Percentiles rank a stretch among this genome's conserved stretches.
Conservation (phyloP, 768 basidiomycete genomes). For the Lentinula sp. region DNA sequence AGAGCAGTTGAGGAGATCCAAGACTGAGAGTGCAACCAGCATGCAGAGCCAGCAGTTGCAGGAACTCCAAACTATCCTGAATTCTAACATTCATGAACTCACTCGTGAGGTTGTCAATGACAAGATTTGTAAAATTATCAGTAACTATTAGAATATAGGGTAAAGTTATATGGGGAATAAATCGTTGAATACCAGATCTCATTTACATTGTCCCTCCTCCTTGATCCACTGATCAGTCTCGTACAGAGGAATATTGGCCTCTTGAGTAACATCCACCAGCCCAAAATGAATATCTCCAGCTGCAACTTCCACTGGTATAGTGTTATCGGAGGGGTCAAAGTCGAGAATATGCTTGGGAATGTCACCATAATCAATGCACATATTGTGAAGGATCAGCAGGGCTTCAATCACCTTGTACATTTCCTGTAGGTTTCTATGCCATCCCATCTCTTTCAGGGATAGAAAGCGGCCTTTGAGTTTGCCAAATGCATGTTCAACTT, state of each 20-base stretch:
- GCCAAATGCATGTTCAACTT: conserved; percentile 20
- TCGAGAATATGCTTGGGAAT: background rate
- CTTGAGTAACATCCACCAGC: background rate
- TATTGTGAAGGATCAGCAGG: conserved; percentile 13
- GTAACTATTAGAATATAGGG: background rate
- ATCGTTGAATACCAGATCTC: conserved; percentile 7
- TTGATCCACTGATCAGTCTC: conserved; percentile 9
- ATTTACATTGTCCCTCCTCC: background rate
- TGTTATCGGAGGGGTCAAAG: background rate
- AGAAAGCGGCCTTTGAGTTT: conserved; percentile 18
- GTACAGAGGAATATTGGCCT: background rate
- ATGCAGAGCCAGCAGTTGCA: background rate
- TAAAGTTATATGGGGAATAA: background rate
- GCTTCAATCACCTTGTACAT: conserved; percentile 13
- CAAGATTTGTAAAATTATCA: background rate
- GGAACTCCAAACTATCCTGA: background rate
- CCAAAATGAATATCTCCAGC: background rate
- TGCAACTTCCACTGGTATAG: background rate
- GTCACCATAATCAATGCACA: conserved; percentile 7
- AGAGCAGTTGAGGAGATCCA: background rate
- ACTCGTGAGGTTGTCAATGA: background rate
- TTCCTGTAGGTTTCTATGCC: conserved; percentile 10
- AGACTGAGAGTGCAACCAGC: background rate
- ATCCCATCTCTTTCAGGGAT: conserved; percentile 11
- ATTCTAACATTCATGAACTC: background rate